These are phyloP conservation scores for Hypholoma sublateritium DNA, from an alignment of 768 basidiomycete species.

Conservation along the genomic window DNA sequence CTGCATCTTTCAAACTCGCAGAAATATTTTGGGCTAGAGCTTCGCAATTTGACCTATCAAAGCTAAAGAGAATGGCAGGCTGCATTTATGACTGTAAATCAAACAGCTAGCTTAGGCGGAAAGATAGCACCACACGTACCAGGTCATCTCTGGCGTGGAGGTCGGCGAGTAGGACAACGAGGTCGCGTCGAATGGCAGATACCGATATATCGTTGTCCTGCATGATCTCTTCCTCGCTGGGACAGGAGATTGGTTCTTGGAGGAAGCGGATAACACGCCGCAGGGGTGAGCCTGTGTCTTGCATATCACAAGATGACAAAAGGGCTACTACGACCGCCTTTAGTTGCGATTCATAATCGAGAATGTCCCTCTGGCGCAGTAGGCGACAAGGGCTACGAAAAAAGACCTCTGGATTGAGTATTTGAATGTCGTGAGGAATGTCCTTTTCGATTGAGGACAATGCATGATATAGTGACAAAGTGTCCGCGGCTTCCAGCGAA, in stretches of 20 bases:
- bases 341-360: conserved; percentile 55
- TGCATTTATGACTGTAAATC: conserved; percentile 19
- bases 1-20: conserved; percentile 37
- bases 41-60: conserved; percentile 62
- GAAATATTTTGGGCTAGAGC: conserved; percentile 42
- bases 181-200: conserved; percentile 35
- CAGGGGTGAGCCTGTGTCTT: conserved; percentile 30
- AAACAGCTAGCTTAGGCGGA: not conserved
- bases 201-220: not conserved
- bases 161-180: conserved; percentile 56
- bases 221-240: not conserved
- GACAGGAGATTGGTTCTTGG: conserved; percentile 24
- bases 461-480: conserved; percentile 49
- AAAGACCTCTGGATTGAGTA: conserved; percentile 43
- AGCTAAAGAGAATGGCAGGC: conserved; percentile 71
- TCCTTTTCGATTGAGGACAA: conserved; percentile 24
- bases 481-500: conserved; percentile 60
- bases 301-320: conserved; percentile 35
- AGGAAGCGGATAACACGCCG: conserved; percentile 38
- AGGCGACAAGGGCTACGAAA: conserved; percentile 37
- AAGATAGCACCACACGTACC: conserved; percentile 35
- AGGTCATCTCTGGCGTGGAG: conserved; percentile 53
- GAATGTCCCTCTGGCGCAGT: conserved; percentile 59
- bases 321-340: conserved; percentile 43
- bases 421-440: conserved; percentile 21